These are phyloP conservation scores for Dendrobium nobile DNA, from an alignment of 106 monocot species.

Conservation along the genomic window DNA sequence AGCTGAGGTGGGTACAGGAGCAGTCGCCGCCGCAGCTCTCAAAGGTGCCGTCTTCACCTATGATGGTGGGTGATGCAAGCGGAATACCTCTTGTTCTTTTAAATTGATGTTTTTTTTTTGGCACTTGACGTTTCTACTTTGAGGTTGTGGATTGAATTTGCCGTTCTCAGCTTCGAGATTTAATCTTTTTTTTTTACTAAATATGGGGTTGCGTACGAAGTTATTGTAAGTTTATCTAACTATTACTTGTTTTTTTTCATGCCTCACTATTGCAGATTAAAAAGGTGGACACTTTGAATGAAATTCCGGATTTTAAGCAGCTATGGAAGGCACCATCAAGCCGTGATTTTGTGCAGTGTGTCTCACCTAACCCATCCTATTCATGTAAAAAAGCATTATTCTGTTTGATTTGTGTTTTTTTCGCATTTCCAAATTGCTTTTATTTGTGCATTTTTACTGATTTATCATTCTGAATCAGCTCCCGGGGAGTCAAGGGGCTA, in stretches of 20 bases:
- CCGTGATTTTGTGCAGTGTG: constrained; percentile 50
- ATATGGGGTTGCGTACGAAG: not conserved
- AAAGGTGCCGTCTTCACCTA: constrained; percentile 2
- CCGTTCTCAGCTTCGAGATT: too few species aligned
- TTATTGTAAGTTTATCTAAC: not conserved
- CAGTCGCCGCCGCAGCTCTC: constrained; percentile 29
- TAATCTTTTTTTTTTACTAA: too few species aligned
- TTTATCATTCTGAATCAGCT: constrained; percentile 32
- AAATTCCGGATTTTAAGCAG: constrained; percentile 29
- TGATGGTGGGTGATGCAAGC: constrained; percentile 21
- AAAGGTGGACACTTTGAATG: constrained; percentile 40
- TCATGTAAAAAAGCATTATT: constrained; percentile 22
- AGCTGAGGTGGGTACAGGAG: constrained; percentile 49
- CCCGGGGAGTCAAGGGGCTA: constrained; percentile 62
- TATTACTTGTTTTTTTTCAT: constrained; percentile 12
- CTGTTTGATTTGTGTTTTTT: not conserved
- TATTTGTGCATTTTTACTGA: not conserved
- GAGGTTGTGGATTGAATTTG: too few species aligned
- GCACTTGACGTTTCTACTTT: too few species aligned
- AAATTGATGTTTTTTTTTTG: not conserved
- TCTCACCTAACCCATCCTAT: constrained; percentile 35
- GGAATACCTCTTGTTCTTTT: not conserved
- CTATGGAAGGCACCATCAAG: constrained; percentile 61
- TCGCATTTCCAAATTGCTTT: not conserved
- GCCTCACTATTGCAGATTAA: constrained; percentile 47